Evolutionary conservation across 768 basidiomycete genomes (phyloP).

Genomic region (Punctularia strigosozonata): DNA sequence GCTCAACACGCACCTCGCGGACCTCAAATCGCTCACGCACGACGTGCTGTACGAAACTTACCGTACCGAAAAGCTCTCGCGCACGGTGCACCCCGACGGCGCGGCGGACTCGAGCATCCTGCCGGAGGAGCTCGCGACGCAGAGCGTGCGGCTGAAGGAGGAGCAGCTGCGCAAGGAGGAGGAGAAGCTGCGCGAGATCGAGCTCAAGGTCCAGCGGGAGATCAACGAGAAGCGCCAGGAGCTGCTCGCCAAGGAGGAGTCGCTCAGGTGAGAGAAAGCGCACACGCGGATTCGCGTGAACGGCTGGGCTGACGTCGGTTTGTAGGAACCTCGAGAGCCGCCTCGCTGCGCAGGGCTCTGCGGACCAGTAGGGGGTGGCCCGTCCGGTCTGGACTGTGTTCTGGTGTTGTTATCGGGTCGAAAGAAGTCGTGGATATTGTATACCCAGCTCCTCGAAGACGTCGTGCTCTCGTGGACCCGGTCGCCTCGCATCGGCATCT

Average conservation of each 20-base stretch:
- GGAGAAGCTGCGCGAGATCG: constrained; percentile 97
- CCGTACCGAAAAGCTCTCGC: constrained; percentile 93
- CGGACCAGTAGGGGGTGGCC: constrained; percentile 69
- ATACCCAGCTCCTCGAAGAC: too few species aligned
- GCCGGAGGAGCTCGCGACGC: constrained; percentile 93
- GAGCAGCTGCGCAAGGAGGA: constrained; percentile 96
- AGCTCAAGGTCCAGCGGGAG: constrained; percentile 95
- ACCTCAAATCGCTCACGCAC: constrained; percentile 88
- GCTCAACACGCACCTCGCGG: constrained; percentile 88
- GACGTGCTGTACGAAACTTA: constrained; percentile 95
- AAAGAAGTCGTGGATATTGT: constrained; percentile 10
- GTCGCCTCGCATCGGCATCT: too few species aligned
- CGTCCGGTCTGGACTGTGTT: too few species aligned
- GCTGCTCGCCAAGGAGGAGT: constrained; percentile 91
- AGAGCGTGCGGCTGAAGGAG: constrained; percentile 96
- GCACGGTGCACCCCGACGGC: constrained; percentile 74
- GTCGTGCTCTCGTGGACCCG: too few species aligned
- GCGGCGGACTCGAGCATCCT: constrained; percentile 33
- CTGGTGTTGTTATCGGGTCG: constrained; percentile 3
- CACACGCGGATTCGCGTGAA: background rate
- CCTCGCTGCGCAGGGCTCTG: constrained; percentile 80
- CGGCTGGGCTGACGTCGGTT: constrained; percentile 4
- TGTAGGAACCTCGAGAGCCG: constrained; percentile 82
- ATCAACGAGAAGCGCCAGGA: constrained; percentile 97
- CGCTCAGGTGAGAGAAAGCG: constrained; percentile 50